Evolutionary conservation across 169 alveolate genomes (phyloP).

Genomic region (Amoebophrya sp.): DNA sequence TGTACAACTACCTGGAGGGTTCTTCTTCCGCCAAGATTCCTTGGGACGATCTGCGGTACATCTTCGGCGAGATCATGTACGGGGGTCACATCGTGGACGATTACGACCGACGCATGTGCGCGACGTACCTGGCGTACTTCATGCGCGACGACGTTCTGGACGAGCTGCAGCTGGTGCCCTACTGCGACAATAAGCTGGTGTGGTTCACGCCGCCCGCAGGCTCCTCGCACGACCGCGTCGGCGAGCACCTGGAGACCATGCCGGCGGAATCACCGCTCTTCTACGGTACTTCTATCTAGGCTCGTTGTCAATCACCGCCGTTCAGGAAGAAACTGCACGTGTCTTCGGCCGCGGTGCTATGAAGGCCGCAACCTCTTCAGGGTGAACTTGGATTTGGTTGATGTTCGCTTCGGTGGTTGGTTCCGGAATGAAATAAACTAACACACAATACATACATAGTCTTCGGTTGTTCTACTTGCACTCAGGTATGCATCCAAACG

Average conservation of each 20-base stretch:
- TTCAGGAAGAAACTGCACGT: too few relatives aligned
- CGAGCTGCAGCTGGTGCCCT: conserved; percentile 75
- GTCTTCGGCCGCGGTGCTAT: too few relatives aligned
- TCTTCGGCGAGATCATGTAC: conserved; percentile 95
- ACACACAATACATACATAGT: too few relatives aligned
- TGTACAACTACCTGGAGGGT: conserved; percentile 78
- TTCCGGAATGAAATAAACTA: too few relatives aligned
- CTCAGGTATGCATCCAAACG: conserved; percentile 91
- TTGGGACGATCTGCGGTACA: conserved; percentile 86
- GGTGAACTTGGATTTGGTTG: too few relatives aligned
- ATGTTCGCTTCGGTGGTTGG: too few relatives aligned
- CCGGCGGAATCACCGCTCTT: conserved; percentile 27
- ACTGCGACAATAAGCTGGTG: conserved; percentile 54
- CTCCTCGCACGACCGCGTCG: conserved; percentile 26
- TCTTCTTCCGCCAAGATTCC: conserved; percentile 73
- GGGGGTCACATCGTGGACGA: conserved; percentile 96
- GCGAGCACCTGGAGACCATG: conserved; percentile 31
- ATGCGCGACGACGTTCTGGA: conserved; percentile 84
- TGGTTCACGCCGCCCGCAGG: conserved; percentile 58
- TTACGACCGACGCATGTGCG: conserved; percentile 81
- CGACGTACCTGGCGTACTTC: conserved; percentile 72
- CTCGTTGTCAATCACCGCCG: too few relatives aligned
- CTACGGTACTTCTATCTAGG: too few relatives aligned
- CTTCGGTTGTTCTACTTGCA: conserved; percentile 56
- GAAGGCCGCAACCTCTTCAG: too few relatives aligned